phyloP scores from a whole-genome alignment of 306 rosid species.

The Psophocarpus tetragonolobus region DNA sequence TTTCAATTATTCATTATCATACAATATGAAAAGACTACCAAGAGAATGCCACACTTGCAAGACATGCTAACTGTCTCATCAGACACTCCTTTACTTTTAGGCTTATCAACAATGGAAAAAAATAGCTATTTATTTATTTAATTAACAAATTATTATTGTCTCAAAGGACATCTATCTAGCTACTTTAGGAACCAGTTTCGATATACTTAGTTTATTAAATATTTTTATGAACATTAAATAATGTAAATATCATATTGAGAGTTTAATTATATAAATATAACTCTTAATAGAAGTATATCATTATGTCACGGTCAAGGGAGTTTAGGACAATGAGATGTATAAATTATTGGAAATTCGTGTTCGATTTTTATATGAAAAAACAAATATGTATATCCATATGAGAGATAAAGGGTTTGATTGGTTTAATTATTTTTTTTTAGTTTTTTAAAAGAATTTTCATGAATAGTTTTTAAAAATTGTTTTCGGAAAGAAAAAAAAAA shows the following conservation, averaged over 20 bases:
- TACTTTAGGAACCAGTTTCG: neutral
- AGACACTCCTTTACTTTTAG: neutral
- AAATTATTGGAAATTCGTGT: too few species aligned
- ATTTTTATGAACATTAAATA: neutral
- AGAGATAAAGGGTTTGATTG: too few species aligned
- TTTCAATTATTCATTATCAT: neutral
- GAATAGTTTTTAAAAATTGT: too few species aligned
- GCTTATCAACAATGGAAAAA: neutral
- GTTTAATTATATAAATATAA: neutral
- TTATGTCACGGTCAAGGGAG: too few species aligned
- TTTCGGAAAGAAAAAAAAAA: too few species aligned
- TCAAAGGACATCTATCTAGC: neutral
- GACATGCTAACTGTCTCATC: slow-evolving; percentile 18
- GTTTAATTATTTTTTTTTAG: too few species aligned
- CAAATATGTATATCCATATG: too few species aligned
- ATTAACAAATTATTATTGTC: neutral
- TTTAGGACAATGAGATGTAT: too few species aligned
- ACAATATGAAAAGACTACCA: neutral
- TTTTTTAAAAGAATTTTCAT: too few species aligned
- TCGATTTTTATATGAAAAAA: too few species aligned
- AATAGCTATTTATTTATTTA: neutral
- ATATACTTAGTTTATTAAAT: neutral
- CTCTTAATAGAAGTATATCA: neutral
- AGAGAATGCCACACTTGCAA: slow-evolving; percentile 35
- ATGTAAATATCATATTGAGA: neutral